Base-by-base conservation (phyloP, 306 rosid genomes). In the Styphnolobium japonicum region DNA sequence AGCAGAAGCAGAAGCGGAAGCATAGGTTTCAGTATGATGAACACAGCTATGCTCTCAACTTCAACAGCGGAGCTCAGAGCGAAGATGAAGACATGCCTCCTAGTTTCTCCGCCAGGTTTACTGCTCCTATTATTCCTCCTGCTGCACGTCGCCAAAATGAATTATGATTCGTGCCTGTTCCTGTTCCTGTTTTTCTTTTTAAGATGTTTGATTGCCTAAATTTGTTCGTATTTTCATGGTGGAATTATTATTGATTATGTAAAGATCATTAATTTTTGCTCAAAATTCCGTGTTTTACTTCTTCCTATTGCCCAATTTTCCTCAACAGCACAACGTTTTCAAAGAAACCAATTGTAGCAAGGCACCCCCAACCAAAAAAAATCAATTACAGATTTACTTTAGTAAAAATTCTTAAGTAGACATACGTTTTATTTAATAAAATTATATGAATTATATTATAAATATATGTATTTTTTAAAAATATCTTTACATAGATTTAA, bases 21-120 rank as follows among this genome's bases (percentile, higher is more conserved):
- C 61, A 67, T 0, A 83, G 85, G 82, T 88, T 88, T 46, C 90
- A 73, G 49, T 95, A 92, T 16, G 98, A 95, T 67, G 82, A 88
- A 42, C 88, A 83, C 1, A 90, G 91, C 77, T 95, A 95, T 69
- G 93, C 90, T 75, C 92, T 93, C 6, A 93, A 93, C 76, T 93
- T 93, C 45, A 87, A 92, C 6, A 62, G 83, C 0, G 86, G 82
- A 0, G 56, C 83, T 27, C 87, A 68, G 6, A 81, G 87, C 10
- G 94, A 83, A 56, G 92, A 88, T 10, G 92, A 82, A 8, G 83
- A 61, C 49, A 63, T 82, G 45, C 88, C 76, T 67, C 87, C 75
- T 7, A 76, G 75, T 39, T 90, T 88, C 81, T 78, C 92, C 0
- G 10, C 90, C 0, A 81, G 96, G 66, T 94, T 86, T 70, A 42